A percentile compares a stretch with the other conserved stretches of the same genome.
These are phyloP conservation scores for Helicostylum pulchrum DNA, from an alignment of 192 early-diverging fungal species.

Conservation along the genomic window DNA sequence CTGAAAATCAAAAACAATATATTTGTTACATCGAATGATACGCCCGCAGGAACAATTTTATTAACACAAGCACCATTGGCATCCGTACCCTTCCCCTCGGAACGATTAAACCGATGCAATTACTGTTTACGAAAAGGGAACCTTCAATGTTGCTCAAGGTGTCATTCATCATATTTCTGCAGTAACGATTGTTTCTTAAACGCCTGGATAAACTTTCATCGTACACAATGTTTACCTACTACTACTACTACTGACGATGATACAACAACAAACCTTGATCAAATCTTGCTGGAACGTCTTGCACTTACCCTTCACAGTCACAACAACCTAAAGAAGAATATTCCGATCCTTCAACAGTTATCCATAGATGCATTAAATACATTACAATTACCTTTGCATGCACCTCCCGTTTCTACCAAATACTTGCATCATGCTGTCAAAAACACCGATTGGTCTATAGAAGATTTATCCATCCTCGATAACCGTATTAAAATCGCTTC, in stretches of 20 bases:
- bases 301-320: slow-evolving; percentile 26
- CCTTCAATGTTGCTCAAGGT: slow-evolving; percentile 31
- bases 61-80: too few species aligned
- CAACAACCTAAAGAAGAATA: neutral
- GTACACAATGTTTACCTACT: neutral
- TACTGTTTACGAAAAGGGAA: slow-evolving; percentile 22
- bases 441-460: neutral
- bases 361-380: neutral
- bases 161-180: slow-evolving; percentile 33
- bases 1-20: too few species aligned
- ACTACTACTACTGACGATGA: too few species aligned
- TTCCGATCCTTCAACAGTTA: neutral
- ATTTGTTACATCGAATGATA: too few species aligned
- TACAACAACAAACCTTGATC: neutral
- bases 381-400: neutral
- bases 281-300: slow-evolving; percentile 16
- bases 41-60: too few species aligned
- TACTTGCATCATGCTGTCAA: slow-evolving; percentile 5
- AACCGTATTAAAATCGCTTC: neutral
- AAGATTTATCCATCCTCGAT: neutral
- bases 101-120: slow-evolving; percentile 25
- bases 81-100: neutral
- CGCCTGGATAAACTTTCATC: slow-evolving; percentile 29
- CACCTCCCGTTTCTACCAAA: neutral
- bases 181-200: slow-evolving; percentile 32